Percentiles rank a stretch among this genome's conserved stretches.
phyloP scores from a whole-genome alignment of 169 alveolate species.

The Eimeria falciformis region DNA sequence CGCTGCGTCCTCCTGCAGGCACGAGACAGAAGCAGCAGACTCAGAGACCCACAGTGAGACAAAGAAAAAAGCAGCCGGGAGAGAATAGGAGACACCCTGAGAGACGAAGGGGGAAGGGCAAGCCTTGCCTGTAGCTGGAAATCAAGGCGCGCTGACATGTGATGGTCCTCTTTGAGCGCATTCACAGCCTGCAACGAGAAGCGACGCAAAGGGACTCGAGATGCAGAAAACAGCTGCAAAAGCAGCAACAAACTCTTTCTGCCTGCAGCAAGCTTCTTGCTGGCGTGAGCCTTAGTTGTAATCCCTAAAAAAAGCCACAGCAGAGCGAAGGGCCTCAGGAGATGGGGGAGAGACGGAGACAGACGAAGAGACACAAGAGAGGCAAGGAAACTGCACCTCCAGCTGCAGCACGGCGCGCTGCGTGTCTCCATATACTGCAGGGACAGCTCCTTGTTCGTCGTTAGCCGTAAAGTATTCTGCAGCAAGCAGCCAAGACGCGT shows the following conservation, averaged over 20 bases:
- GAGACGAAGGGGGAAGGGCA: neutral
- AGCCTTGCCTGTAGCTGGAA: constrained; percentile 77
- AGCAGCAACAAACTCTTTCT: constrained; percentile 13
- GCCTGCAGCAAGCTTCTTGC: too few relatives aligned
- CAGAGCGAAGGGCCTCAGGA: constrained; percentile 5
- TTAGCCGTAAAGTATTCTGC: neutral
- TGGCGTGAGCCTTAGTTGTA: too few relatives aligned
- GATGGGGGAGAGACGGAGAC: neutral
- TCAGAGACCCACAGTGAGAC: neutral
- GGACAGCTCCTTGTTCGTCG: neutral
- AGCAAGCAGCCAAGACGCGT: neutral
- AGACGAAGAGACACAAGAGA: neutral
- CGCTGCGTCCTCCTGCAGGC: constrained; percentile 80
- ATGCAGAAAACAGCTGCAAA: constrained; percentile 3
- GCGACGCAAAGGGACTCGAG: too few relatives aligned
- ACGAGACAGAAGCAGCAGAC: neutral
- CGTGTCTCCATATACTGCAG: neutral
- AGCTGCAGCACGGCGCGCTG: neutral
- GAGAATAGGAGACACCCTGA: neutral
- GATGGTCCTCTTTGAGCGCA: constrained; percentile 36
- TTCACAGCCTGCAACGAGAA: neutral
- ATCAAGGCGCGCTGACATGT: constrained; percentile 76
- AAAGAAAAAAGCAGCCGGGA: neutral
- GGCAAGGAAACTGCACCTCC: neutral
- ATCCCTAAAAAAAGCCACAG: neutral